phyloP scores from a whole-genome alignment of 345 rosid genomes.

The Microthlaspi erraticum region DNA sequence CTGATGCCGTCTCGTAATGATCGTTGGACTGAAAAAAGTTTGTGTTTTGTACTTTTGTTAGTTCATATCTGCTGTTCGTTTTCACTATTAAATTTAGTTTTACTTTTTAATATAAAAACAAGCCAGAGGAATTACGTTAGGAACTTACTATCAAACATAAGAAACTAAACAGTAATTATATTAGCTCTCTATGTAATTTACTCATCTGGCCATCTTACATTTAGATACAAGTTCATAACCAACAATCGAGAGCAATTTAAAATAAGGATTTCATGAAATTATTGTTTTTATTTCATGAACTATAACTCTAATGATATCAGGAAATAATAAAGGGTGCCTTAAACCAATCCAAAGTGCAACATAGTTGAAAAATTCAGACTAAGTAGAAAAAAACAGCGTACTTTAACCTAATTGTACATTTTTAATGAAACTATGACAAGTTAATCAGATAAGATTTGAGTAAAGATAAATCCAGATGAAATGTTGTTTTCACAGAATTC shows the following conservation, averaged over 20 bases:
- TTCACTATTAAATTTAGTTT: too few relatives aligned
- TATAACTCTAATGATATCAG: background rate
- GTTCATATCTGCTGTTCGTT: too few relatives aligned
- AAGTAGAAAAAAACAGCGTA: background rate
- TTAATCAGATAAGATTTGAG: conserved; percentile 4
- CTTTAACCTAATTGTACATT: background rate
- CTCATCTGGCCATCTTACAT: too few relatives aligned
- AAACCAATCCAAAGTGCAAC: background rate
- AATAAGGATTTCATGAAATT: background rate
- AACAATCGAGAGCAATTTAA: background rate
- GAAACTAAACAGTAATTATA: too few relatives aligned
- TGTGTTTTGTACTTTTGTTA: conserved; percentile 18
- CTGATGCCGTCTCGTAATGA: conserved; percentile 33
- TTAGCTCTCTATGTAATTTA: background rate
- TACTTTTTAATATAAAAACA: too few relatives aligned
- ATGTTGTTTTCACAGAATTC: conserved; percentile 31
- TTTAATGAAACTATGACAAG: background rate
- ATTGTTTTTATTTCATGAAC: background rate
- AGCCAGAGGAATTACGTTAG: too few relatives aligned
- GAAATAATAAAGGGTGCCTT: background rate
- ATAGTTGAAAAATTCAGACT: background rate
- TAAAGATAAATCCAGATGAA: conserved; percentile 3
- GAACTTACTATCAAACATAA: too few relatives aligned
- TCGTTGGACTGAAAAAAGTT: conserved; percentile 32
- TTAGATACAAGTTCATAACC: background rate